A percentile compares a stretch with the other conserved stretches of the same genome.
Evolutionary conservation across 139 green algal species (phyloP).

Genomic region (Tetratostichococcus sp.): DNA sequence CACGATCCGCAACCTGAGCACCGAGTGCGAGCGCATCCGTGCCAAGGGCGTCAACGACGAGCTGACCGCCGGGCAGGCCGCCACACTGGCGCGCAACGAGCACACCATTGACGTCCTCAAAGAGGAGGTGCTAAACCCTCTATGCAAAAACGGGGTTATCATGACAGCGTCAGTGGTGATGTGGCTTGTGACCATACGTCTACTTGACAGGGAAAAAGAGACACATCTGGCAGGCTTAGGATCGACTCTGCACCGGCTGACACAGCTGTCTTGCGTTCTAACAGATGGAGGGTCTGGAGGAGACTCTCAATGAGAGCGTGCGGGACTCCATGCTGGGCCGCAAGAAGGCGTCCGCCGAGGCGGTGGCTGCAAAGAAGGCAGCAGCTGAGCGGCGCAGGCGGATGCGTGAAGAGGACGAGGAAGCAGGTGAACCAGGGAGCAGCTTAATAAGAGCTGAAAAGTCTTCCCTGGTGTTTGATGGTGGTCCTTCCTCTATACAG

Average conservation of each 20-base stretch:
- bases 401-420: conserved; percentile 20
- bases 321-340: conserved; percentile 35
- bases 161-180: too few relatives aligned
- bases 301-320: conserved; percentile 74
- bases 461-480: too few relatives aligned
- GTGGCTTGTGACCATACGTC: too few relatives aligned
- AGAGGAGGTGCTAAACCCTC: neutral
- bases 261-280: too few relatives aligned
- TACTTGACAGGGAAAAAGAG: too few relatives aligned
- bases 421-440: too few relatives aligned
- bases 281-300: conserved; percentile 85
- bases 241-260: too few relatives aligned
- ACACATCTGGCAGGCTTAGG: too few relatives aligned
- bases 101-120: conserved; percentile 54
- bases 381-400: conserved; percentile 5
- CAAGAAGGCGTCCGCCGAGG: conserved; percentile 17
- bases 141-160: too few relatives aligned
- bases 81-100: conserved; percentile 51
- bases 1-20: conserved; percentile 70
- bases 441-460: too few relatives aligned
- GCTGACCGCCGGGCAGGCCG: conserved; percentile 58
- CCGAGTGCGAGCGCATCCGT: conserved; percentile 74
- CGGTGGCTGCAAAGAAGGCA: conserved; percentile 10
- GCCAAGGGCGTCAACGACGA: conserved; percentile 54
- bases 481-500: too few relatives aligned